Percentiles rank a stretch among this genome's conserved stretches.
Conservation (phyloP, 2,329 filamentous ascomycete species). For the Neocucurbitaria cava region DNA sequence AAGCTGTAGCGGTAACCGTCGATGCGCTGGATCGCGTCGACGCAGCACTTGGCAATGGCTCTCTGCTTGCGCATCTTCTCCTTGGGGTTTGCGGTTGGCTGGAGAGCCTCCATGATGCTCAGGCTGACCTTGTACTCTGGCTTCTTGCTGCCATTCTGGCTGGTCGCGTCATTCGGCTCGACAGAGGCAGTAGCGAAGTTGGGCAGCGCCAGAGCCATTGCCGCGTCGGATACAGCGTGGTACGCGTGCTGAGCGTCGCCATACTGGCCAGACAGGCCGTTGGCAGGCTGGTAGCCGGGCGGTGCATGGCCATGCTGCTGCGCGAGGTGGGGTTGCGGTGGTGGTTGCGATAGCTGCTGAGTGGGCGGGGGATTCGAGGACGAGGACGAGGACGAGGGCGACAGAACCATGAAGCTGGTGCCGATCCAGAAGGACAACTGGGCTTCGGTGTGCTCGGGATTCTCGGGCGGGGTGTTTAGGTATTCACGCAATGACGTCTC, state of each 20-base stretch:
- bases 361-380: not conserved
- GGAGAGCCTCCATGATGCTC: conserved; percentile 46
- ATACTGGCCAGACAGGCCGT: conserved; percentile 27
- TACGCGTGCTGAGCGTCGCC: conserved; percentile 22
- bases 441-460: conserved; percentile 48
- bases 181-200: conserved; percentile 19
- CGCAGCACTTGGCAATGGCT: conserved; percentile 55
- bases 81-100: conserved; percentile 45
- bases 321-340: conserved; percentile 12
- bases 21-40: conserved; percentile 52
- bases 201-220: conserved; percentile 33
- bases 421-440: conserved; percentile 49
- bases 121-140: conserved; percentile 35
- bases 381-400: conserved; percentile 5
- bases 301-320: conserved; percentile 27
- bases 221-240: conserved; percentile 35
- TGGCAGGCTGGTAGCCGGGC: conserved; percentile 39
- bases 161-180: conserved; percentile 8
- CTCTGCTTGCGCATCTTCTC: conserved; percentile 54
- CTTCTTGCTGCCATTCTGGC: conserved; percentile 17
- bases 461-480: conserved; percentile 39
- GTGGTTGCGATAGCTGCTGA: not conserved
- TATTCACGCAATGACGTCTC: conserved; percentile 46
- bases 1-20: conserved; percentile 59
- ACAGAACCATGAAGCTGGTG: conserved; percentile 42